Evolutionary conservation across 306 rosid genomes (phyloP).

Genomic region (Dryas drummondii): DNA sequence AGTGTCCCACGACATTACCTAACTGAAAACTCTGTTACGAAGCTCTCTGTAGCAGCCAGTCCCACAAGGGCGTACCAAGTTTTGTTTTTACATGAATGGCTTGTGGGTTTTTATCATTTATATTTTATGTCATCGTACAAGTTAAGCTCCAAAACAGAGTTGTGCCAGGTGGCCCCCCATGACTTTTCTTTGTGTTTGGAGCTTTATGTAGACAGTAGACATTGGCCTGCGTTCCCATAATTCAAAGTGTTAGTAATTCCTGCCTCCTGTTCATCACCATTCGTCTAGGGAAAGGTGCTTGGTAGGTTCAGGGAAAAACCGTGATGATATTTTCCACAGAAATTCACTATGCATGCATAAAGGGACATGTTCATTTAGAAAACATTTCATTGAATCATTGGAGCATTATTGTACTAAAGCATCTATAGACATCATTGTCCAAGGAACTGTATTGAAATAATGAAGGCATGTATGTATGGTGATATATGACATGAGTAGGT

Average conservation of each 20-base stretch:
- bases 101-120: not conserved
- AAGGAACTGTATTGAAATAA: no score
- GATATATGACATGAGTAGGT: not conserved
- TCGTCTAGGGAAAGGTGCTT: not conserved
- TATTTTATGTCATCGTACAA: not conserved
- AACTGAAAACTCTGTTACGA: not conserved
- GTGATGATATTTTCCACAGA: not conserved
- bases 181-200: constrained; percentile 7
- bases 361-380: no score
- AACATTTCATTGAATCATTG: not conserved
- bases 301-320: not conserved
- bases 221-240: not conserved
- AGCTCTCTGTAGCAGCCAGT: not conserved
- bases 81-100: not conserved
- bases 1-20: not conserved
- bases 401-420: not conserved
- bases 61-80: not conserved
- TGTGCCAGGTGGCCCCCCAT: not conserved
- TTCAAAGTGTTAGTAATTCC: not conserved
- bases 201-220: not conserved
- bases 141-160: not conserved
- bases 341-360: not conserved
- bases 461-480: not conserved
- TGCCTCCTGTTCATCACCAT: not conserved
- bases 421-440: not conserved